Conservation (phyloP, 495 filamentous ascomycete species). For the Evansstolkia leycettana region DNA sequence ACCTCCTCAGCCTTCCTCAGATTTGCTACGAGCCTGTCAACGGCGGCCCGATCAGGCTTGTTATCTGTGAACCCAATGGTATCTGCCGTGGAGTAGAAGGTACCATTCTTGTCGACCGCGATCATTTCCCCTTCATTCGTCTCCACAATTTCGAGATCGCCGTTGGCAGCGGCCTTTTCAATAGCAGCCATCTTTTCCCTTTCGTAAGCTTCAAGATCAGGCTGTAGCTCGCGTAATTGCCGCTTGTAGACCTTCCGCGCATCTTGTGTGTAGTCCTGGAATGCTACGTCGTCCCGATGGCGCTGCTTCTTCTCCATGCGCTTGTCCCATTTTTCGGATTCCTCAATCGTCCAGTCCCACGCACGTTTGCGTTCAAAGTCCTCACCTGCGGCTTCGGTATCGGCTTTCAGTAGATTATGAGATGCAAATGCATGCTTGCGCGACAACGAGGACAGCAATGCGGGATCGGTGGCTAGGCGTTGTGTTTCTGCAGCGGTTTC, state of each 20-base stretch:
- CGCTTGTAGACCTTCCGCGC: constrained; percentile 88
- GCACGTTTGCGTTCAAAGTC: constrained; percentile 96
- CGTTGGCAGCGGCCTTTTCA: constrained; percentile 65
- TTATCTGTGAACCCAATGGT: constrained; percentile 70
- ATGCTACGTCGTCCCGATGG: constrained; percentile 75
- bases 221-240: constrained; percentile 60
- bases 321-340: constrained; percentile 87
- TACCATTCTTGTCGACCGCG: constrained; percentile 80
- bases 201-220: constrained; percentile 71
- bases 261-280: constrained; percentile 80
- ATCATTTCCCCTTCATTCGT: constrained; percentile 88
- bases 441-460: constrained; percentile 54
- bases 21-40: constrained; percentile 80
- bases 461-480: constrained; percentile 64
- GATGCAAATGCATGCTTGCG: constrained; percentile 77
- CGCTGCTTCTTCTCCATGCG: constrained; percentile 74
- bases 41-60: constrained; percentile 78
- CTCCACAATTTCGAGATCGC: constrained; percentile 84
- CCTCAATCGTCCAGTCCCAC: constrained; percentile 97
- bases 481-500: constrained; percentile 76
- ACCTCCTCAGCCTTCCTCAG: constrained; percentile 80
- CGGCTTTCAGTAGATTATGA: constrained; percentile 88
- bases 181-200: constrained; percentile 73
- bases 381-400: constrained; percentile 69
- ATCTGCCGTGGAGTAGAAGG: constrained; percentile 80